Percentiles rank a stretch among this genome's conserved stretches.
phyloP scores from a whole-genome alignment of 148 eudicot species.

The Heliosperma pusillum region DNA sequence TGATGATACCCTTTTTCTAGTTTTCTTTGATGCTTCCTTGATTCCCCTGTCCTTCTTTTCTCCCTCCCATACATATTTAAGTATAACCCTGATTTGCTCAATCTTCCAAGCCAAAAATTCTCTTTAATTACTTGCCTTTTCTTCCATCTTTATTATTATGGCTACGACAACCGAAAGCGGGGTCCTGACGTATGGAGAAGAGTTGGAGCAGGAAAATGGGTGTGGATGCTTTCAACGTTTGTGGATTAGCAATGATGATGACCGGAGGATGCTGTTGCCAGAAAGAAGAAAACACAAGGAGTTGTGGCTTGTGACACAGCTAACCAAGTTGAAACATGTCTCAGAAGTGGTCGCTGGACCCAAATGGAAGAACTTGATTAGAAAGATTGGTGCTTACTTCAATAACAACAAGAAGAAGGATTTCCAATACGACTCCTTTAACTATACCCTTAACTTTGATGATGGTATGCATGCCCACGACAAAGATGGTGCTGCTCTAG shows the following conservation, averaged over 20 bases:
- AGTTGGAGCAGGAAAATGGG: conserved; percentile 20
- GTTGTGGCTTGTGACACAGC: conserved; percentile 40
- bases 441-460: conserved; percentile 74
- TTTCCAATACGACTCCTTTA: conserved; percentile 51
- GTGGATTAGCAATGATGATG: conserved; percentile 14
- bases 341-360: conserved; percentile 76
- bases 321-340: conserved; percentile 39
- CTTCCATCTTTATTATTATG: neutral
- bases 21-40: conserved; percentile 35
- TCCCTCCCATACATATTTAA: conserved; percentile 14
- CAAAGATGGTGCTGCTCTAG: conserved; percentile 30
- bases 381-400: conserved; percentile 49
- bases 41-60: conserved; percentile 1
- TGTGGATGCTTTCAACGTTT: conserved; percentile 52
- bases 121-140: neutral
- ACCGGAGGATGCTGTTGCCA: conserved; percentile 26
- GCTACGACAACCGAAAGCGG: conserved; percentile 17
- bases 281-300: conserved; percentile 19
- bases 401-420: conserved; percentile 32
- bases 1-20: conserved; percentile 13
- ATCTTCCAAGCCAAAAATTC: neutral
- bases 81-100: neutral
- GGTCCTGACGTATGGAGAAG: conserved; percentile 20
- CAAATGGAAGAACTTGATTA: conserved; percentile 81
- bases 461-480: conserved; percentile 36